phyloP scores from a whole-genome alignment of 1,139 yeast species.

The Suhomyces atakaporum region DNA sequence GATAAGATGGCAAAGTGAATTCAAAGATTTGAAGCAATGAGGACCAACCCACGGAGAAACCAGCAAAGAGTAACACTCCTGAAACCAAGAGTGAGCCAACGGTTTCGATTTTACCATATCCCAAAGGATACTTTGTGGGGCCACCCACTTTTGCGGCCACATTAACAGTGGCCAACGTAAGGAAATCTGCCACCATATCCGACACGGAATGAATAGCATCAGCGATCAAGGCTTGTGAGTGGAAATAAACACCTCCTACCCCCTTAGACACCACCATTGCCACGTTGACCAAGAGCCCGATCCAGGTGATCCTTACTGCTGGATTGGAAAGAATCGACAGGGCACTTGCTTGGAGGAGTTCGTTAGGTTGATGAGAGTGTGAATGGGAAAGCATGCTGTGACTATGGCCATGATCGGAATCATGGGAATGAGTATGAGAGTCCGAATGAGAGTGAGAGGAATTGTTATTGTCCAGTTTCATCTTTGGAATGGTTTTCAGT shows the following conservation, averaged over 20 bases:
- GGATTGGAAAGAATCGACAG: constrained; percentile 57
- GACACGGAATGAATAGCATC: constrained; percentile 92
- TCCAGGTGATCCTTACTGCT: constrained; percentile 90
- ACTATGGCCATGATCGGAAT: constrained; percentile 24
- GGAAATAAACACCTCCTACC: constrained; percentile 86
- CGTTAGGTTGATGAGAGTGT: constrained; percentile 46
- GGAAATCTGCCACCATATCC: constrained; percentile 84
- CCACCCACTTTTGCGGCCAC: constrained; percentile 71
- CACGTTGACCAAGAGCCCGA: constrained; percentile 81
- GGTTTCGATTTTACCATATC: constrained; percentile 92
- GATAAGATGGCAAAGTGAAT: constrained; percentile 59
- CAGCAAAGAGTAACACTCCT: constrained; percentile 79
- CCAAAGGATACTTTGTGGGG: constrained; percentile 67
- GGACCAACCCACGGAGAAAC: constrained; percentile 88
- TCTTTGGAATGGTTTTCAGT: background rate
- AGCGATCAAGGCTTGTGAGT: constrained; percentile 91
- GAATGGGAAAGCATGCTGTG: constrained; percentile 23
- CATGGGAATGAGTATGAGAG: constrained; percentile 18
- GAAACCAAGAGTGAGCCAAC: constrained; percentile 89
- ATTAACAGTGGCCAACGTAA: constrained; percentile 87
- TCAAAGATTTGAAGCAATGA: constrained; percentile 72
- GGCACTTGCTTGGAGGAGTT: constrained; percentile 33
- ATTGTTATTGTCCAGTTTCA: no score
- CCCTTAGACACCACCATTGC: constrained; percentile 87
- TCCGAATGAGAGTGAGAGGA: no score